Base-by-base conservation (phyloP, 768 basidiomycete genomes). In the Boletus sp. region DNA sequence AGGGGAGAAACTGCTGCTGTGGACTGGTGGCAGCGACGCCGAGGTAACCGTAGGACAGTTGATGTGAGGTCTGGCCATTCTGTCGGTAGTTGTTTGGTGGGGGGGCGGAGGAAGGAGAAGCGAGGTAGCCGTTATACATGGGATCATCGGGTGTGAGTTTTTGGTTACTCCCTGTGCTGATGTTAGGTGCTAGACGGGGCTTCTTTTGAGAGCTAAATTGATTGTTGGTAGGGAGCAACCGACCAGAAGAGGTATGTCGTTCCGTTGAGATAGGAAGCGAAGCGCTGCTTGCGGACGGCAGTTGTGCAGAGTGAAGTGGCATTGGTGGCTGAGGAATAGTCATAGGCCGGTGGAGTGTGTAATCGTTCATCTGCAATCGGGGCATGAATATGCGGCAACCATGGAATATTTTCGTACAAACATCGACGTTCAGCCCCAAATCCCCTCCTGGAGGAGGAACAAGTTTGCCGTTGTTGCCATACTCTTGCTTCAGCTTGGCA, bases 181-280 rank as follows among this genome's bases (percentile, higher is more conserved):
- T 28, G 40, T 50, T 65, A 53, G 64, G 58, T 3, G 64, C 69
- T 69, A 73, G 55, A 69, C 72, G 66, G 11, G 65, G 61, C 56
- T 65, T 64, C 67, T 71, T 67, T 66, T 67, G 67, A 65, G 67
- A 56, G 49, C 47, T 46, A 50, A 57, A 47, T 47, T 58, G 66
- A 64, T 59, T 54, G 67, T 65, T 61, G 41, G 61, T 48, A 68
- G 68, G 65, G 54, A 68, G 58, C 1, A 59, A 72, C 67, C 65
- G 67, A 71, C 68, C 68, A 51, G 68, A 64, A 57, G 70, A 65
- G 42, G 71, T 64, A 39, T 71, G 73, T 3, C 71, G 65, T 54
- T 72, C 71, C 15, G 67, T 72, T 56, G 71, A 72, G 40, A 75
- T 41, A 15, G 73, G 71, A 55, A 75, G 68, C 44, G 70, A 68